These are phyloP conservation scores for Xylaria venustula DNA, from an alignment of 495 filamentous ascomycete genomes.

Conservation along the genomic window DNA sequence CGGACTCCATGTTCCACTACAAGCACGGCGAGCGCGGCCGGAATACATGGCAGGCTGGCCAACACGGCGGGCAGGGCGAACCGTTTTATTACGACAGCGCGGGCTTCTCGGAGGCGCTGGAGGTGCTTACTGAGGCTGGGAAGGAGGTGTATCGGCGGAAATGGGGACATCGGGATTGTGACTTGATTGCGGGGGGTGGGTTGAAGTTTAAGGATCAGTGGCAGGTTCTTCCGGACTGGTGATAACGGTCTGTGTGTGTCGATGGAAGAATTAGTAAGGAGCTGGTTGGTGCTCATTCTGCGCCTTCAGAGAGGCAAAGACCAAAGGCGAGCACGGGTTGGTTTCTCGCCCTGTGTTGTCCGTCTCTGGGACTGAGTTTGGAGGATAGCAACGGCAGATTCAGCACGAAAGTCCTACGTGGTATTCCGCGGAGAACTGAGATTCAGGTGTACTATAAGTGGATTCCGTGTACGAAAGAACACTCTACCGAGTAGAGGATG, in stretches of 20 bases:
- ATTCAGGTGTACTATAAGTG: too few relatives aligned
- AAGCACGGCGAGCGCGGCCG: slow-evolving; percentile 44
- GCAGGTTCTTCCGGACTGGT: slow-evolving; percentile 46
- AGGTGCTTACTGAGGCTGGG: slow-evolving; percentile 53
- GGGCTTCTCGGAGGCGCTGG: slow-evolving; percentile 53
- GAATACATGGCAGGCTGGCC: slow-evolving; percentile 60
- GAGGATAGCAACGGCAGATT: too few relatives aligned
- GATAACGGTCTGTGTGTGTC: background rate
- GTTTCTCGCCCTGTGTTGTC: too few relatives aligned
- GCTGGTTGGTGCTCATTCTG: too few relatives aligned
- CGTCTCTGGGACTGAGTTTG: too few relatives aligned
- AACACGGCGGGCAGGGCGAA: slow-evolving; percentile 60
- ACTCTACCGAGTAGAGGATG: too few relatives aligned
- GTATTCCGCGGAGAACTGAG: too few relatives aligned
- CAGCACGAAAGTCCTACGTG: too few relatives aligned
- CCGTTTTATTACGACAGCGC: slow-evolving; percentile 55
- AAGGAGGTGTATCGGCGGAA: slow-evolving; percentile 51
- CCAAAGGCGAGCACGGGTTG: too few relatives aligned
- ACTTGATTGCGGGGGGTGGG: slow-evolving; percentile 39
- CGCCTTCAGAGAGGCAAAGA: too few relatives aligned
- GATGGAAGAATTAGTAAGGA: background rate
- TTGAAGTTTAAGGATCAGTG: slow-evolving; percentile 51
- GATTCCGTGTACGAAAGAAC: too few relatives aligned
- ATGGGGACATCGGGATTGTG: slow-evolving; percentile 57
- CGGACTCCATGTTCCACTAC: slow-evolving; percentile 37